Conservation (phyloP, 148 eudicot genomes). For the Mesembryanthemum crystallinum region DNA sequence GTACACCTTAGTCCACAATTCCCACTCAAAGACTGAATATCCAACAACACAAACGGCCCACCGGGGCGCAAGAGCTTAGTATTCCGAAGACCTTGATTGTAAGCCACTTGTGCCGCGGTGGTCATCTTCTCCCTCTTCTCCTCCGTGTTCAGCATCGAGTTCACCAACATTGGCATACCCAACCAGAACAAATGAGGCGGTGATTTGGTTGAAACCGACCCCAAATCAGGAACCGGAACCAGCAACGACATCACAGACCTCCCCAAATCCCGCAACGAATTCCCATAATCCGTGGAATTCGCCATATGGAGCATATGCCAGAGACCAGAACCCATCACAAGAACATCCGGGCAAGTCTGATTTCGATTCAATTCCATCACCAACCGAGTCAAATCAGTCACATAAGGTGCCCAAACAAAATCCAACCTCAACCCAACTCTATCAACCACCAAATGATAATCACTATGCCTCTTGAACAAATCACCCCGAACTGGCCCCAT, state of each 20-base stretch:
- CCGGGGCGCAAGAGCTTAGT: conserved; percentile 67
- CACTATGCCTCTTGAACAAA: conserved; percentile 86
- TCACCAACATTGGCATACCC: conserved; percentile 73
- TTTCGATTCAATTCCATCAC: conserved; percentile 36
- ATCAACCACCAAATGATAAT: conserved; percentile 65
- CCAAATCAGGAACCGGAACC: conserved; percentile 40
- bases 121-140: conserved; percentile 86
- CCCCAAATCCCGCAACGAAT: conserved; percentile 42
- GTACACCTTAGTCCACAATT: conserved; percentile 73
- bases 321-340: conserved; percentile 88
- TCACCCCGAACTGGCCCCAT: conserved; percentile 47
- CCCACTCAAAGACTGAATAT: conserved; percentile 52
- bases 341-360: conserved; percentile 67
- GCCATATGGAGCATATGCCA: conserved; percentile 91
- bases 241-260: conserved; percentile 42
- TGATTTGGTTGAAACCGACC: conserved; percentile 32
- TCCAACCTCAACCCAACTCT: conserved; percentile 75
- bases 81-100: conserved; percentile 41
- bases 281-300: conserved; percentile 53
- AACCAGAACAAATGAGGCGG: conserved; percentile 84
- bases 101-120: conserved; percentile 34
- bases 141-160: conserved; percentile 77
- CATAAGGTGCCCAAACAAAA: conserved; percentile 90
- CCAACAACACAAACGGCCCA: conserved; percentile 68
- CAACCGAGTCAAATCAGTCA: conserved; percentile 50